A percentile compares a stretch with the other conserved stretches of the same genome.
These are phyloP conservation scores for Aspergillus clavatus DNA, from an alignment of 2,329 filamentous ascomycete species.

Conservation along the genomic window DNA sequence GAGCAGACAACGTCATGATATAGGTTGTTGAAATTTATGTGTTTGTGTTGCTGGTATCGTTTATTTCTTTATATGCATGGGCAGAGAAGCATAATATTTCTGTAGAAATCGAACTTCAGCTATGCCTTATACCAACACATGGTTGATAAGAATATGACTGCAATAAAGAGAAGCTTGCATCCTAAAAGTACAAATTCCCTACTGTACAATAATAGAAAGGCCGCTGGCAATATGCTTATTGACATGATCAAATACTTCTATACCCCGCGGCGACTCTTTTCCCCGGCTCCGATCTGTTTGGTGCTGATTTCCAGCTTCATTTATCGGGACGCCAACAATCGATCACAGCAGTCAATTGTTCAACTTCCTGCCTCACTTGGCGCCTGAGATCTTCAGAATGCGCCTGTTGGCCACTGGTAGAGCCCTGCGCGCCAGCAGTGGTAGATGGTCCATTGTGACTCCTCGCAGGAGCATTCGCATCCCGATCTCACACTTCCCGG, in stretches of 20 bases:
- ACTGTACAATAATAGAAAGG: no score
- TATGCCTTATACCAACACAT: no score
- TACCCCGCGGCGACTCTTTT: constrained; percentile 5
- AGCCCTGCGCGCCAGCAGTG: constrained; percentile 34
- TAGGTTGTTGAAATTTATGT: no score
- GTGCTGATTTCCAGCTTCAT: constrained; percentile 1
- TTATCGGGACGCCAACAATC: not conserved
- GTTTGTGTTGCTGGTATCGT: no score
- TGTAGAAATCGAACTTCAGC: not conserved
- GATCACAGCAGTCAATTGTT: not conserved
- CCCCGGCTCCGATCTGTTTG: constrained; percentile 1
- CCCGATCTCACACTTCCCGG: constrained; percentile 17
- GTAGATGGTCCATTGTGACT: constrained; percentile 30
- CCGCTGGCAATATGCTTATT: no score
- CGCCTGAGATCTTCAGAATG: constrained; percentile 20
- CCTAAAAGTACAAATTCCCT: no score
- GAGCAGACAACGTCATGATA: not conserved
- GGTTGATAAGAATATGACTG: no score
- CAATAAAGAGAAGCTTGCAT: no score
- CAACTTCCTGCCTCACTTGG: no score
- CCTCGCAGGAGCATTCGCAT: constrained; percentile 18
- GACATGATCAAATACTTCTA: no score
- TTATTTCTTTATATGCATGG: not conserved
- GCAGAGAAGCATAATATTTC: not conserved
- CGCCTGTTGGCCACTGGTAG: constrained; percentile 37